These are phyloP conservation scores for Clavispora fructus DNA, from an alignment of 805 yeast genomes.

Conservation along the genomic window DNA sequence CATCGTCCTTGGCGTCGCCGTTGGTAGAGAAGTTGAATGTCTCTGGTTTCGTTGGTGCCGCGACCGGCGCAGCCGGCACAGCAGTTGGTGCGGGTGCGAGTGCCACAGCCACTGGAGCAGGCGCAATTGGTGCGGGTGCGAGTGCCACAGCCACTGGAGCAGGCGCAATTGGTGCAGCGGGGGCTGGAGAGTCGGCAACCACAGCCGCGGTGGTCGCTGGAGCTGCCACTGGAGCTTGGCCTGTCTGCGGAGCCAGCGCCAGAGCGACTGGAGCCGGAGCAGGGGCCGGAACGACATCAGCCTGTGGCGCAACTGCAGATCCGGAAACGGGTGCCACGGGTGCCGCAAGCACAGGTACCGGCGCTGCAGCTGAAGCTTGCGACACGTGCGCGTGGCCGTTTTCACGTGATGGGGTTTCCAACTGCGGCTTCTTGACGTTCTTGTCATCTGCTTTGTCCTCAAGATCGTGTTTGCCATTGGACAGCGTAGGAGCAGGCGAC, in stretches of 20 bases:
- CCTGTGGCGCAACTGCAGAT: too few species aligned
- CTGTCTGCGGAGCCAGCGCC: not conserved
- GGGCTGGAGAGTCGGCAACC: too few species aligned
- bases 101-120: too few species aligned
- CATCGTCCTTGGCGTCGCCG: constrained; percentile 17
- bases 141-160: too few species aligned
- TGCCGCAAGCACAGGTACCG: too few species aligned
- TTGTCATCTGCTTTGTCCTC: constrained; percentile 34
- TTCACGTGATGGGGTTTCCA: not conserved
- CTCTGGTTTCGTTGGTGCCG: constrained; percentile 7
- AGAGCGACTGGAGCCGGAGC: constrained; percentile 2
- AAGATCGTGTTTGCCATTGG: constrained; percentile 29
- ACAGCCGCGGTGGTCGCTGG: not conserved
- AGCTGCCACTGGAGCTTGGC: constrained; percentile 3
- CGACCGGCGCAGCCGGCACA: not conserved
- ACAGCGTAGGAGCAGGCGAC: constrained; percentile 1
- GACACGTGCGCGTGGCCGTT: not conserved
- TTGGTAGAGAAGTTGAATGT: not conserved
- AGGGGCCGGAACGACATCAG: not conserved
- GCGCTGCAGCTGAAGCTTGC: too few species aligned
- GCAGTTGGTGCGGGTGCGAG: too few species aligned
- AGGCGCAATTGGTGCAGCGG: too few species aligned
- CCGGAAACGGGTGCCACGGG: too few species aligned
- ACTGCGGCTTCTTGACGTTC: constrained; percentile 18
- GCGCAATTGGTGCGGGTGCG: too few species aligned